Evolutionary conservation across 176 grass and related monocot genomes (phyloP), one percentile per base, ranked within the genome.

Genomic region (Eleusine indica): DNA sequence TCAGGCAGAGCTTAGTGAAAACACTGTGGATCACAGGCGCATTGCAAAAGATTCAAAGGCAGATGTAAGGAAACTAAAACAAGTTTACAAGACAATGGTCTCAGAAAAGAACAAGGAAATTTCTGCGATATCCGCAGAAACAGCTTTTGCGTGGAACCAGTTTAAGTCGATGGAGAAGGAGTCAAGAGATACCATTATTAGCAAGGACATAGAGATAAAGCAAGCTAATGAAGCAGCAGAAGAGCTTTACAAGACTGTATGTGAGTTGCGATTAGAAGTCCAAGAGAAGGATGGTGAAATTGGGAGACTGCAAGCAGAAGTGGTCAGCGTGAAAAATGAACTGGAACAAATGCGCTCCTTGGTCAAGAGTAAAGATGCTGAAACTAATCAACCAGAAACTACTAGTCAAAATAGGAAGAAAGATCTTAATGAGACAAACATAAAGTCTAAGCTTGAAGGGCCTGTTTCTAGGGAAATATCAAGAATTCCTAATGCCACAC

Each of bases 61-160:
- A 61, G 82, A 92, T 67, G 2, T 94, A 46, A 64, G 25, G 77
- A 88, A 88, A 60, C 68, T 90, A 42, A 90, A 94, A 66, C 63
- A 80, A 30, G 82, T 85, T 60, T 94, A 82, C 47, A 87, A 79
- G 38, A 78, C 46, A 9, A 53, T 93, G 76, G 85, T 53, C 58
- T 85, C 68, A 8, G 64, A 83, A 29, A 94, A 92, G 85, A 82
- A 94, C 2, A 75, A 51, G 16, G 87, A 90, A 29, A 67, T 92
- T 40, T 89, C 71, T 66, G 70, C 85, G 18, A 40, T 94, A 74
- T 16, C 63, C 14, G 75, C 85, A 78, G 82, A 90, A 75, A 90
- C 82, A 1, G 75, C 71, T 77, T 94, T 94, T 78, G 82, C 86
- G 7, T 92, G 87, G 90, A 86, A 94, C 29, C 93, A 94, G 71